Evolutionary conservation across 805 yeast genomes (phyloP), one percentile per base, ranked within the genome.

Genomic region (Metschnikowia arizonensis): DNA sequence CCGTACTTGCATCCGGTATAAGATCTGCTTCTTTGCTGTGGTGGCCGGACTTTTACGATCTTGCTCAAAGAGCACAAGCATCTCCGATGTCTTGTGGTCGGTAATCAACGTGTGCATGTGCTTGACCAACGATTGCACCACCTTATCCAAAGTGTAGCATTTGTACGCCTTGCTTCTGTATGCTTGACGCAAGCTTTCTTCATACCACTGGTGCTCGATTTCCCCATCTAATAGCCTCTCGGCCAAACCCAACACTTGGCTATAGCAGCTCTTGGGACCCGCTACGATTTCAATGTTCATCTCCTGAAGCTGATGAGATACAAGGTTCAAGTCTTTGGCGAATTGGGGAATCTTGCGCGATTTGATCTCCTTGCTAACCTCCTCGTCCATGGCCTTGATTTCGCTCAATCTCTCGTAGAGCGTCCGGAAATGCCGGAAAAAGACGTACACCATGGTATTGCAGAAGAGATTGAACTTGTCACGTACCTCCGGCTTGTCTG

Each of bases 131-230:
- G 74, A 65, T 59, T 88, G 96, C 17, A 89, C 79, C 21, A 90
- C 95, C 67, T 90, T 93, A 63, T 93, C 97, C 50, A 93, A 77
- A 1, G 98, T 91, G 69, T 89, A 91, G 46, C 93, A 68, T 63
- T 88, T 88, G 71, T 86, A 93, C 0, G 98, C 99, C 50, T 83
- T 84, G 67, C 91, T 93, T 59, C 93, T 79, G 69, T 86, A 93
- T 0, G 95, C 97, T 72, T 91, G 97, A 51, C 99, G 87, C 48
- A 93, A 68, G 14, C 96, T 79, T 65, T 93, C 99, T 69, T 93
- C 99, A 63, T 86, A 95, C 85, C 89, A 83, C 64, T 85, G 93
- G 51, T 88, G 95, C 59, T 93, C 99, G 40, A 93, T 68, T 30
- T 88, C 93, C 24, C 96, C 96, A 53, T 88, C 93, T 52, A 93